phyloP scores from a whole-genome alignment of 257 asterid species.

The Fraxinus cuspidata region DNA sequence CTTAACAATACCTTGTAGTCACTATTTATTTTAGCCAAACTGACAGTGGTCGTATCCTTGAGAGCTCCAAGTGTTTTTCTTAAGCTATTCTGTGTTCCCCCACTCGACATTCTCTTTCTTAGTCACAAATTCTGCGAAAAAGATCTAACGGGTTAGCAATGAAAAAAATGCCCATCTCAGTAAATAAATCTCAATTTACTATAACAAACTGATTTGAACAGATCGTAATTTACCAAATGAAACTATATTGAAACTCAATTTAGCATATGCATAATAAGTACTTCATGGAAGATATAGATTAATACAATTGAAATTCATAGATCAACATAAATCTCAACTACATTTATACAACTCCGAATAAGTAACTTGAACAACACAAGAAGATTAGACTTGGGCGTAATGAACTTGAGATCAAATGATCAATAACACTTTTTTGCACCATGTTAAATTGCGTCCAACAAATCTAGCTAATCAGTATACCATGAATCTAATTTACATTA shows the following conservation, averaged over 20 bases:
- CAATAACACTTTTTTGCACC: conserved; percentile 5
- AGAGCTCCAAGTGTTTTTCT: conserved; percentile 95
- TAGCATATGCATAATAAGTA: conserved; percentile 15
- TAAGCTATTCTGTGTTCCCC: conserved; percentile 81
- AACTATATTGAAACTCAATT: conserved; percentile 22
- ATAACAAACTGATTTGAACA: conserved; percentile 2
- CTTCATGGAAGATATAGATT: conserved; percentile 3
- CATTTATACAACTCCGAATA: conserved; percentile 8
- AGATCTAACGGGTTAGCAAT: conserved; percentile 17
- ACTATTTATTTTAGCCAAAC: conserved; percentile 91
- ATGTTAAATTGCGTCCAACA: conserved; percentile 6
- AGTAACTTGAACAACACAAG: neutral
- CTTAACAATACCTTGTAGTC: conserved; percentile 70
- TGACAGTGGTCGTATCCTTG: conserved; percentile 93
- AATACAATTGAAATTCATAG: conserved; percentile 17
- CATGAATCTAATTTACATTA: neutral
- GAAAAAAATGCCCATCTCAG: conserved; percentile 22
- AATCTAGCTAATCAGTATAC: conserved; percentile 15
- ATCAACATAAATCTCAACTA: conserved; percentile 3
- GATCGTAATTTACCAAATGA: conserved; percentile 14
- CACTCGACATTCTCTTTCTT: conserved; percentile 71
- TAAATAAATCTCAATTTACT: conserved; percentile 26
- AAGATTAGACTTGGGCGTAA: neutral
- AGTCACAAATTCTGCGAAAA: conserved; percentile 33
- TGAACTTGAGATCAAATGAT: neutral